Conservation (phyloP, 208 protist genomes). For the Novymonas esmeraldas region DNA sequence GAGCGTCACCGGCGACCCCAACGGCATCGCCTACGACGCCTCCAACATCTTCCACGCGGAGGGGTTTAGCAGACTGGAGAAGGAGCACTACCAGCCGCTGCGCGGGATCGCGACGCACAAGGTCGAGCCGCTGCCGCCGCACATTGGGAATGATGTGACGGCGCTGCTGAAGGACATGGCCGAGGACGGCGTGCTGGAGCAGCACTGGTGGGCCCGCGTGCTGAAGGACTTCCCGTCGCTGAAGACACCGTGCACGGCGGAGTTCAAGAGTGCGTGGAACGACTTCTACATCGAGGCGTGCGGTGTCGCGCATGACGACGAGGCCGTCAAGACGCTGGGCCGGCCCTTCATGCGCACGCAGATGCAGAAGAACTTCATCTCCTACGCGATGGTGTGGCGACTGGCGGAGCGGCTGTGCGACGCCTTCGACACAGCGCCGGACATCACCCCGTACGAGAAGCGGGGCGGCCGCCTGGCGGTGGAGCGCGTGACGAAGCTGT, state of each 20-base stretch:
- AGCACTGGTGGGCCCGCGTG: conserved; percentile 76
- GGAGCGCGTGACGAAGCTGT: conserved; percentile 88
- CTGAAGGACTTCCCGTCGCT: conserved; percentile 84
- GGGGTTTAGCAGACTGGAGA: conserved; percentile 64
- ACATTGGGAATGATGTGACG: conserved; percentile 50
- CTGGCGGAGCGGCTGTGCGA: conserved; percentile 81
- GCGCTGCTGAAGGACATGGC: conserved; percentile 55
- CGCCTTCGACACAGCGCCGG: conserved; percentile 46
- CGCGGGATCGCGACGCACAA: conserved; percentile 69
- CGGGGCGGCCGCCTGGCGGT: conserved; percentile 55
- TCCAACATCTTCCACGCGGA: conserved; percentile 78
- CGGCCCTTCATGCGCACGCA: conserved; percentile 75
- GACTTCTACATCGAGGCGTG: conserved; percentile 74
- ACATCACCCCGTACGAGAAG: conserved; percentile 49
- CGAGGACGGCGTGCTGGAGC: conserved; percentile 44
- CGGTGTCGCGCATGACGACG: conserved; percentile 74
- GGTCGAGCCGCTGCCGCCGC: conserved; percentile 45
- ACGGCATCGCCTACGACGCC: conserved; percentile 76
- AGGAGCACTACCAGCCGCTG: conserved; percentile 76
- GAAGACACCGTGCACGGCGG: conserved; percentile 60
- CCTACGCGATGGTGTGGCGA: conserved; percentile 86
- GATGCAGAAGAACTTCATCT: conserved; percentile 84
- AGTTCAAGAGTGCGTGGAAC: conserved; percentile 66
- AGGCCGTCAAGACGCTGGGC: conserved; percentile 55
- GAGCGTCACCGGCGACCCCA: conserved; percentile 72